Evolutionary conservation across 1,284 basidiomycete genomes (phyloP), one percentile per base, ranked within the genome.

Genomic region (Ceratobasidium sp.): DNA sequence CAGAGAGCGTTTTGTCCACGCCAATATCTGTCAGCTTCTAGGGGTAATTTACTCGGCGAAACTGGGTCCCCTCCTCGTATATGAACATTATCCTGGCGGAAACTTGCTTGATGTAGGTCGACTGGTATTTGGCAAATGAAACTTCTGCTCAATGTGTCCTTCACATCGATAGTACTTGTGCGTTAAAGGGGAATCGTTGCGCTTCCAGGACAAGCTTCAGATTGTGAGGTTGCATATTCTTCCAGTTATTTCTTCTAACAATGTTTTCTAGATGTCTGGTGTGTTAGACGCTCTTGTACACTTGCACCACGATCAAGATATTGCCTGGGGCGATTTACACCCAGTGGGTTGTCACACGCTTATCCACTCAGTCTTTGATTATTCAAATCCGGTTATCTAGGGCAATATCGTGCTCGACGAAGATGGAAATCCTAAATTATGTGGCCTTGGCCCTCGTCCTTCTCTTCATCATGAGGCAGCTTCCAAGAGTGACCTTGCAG

Each of bases 391-490:
- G 26, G 28, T 33, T 54, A 9, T 20, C 2, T 15, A 68, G 66
- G 50, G 48, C 28, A 68, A 68, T 28, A 68, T 68, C 26, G 17
- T 68, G 33, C 66, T 68, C 26, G 66, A 68, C 17, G 48, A 68
- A 28, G 40, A 20, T 20, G 66, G 66, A 33, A 68, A 54, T 38
- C 66, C 66, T 2, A 68, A 68, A 28, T 15, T 68, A 38, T 68
- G 66, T 20, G 66, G 66, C 12, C 50, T 68, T 12, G 66, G 66
- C 10, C 66, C 66, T 54, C 66, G 66, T 10, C 48, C 66, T 0
- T 68, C 66, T 33, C 66, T 68, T 4, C 48, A 68, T 7, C 66
- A 68, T 28, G 66, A 68, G 15, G 66, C 66, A 20, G 66, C 66
- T 40, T 68, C 66, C 7, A 50, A 68, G 38, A 33, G 50, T 7